Evolutionary conservation across 495 filamentous ascomycete genomes (phyloP).

Genomic region (Hypoxylon trugodes): DNA sequence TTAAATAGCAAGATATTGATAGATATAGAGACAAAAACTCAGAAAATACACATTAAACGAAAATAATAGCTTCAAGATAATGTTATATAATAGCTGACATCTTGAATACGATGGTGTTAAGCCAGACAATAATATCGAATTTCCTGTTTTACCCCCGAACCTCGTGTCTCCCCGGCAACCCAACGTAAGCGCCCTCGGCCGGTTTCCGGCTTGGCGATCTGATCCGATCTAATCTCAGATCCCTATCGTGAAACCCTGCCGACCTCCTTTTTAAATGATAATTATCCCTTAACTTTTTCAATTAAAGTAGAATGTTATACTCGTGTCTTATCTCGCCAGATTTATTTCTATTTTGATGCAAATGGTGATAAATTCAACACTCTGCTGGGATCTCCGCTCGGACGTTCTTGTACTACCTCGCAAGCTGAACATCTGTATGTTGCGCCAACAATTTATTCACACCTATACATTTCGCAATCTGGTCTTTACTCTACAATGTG

Average conservation of each 20-base stretch:
- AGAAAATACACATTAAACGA: background rate
- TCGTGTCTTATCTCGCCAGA: too few relatives aligned
- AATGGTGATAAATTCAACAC: too few relatives aligned
- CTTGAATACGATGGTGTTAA: conserved; percentile 5
- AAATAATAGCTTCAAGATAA: conserved; percentile 3
- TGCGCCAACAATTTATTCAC: too few relatives aligned
- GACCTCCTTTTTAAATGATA: background rate
- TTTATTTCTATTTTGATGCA: too few relatives aligned
- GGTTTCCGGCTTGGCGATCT: conserved; percentile 38
- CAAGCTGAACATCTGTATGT: too few relatives aligned
- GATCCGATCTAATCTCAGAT: conserved; percentile 30
- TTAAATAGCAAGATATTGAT: conserved; percentile 7
- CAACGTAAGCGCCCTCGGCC: conserved; percentile 9
- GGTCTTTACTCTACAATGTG: too few relatives aligned
- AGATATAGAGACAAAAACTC: conserved; percentile 13
- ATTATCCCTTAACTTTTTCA: too few relatives aligned
- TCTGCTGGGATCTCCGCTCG: too few relatives aligned
- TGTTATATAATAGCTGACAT: conserved; percentile 8
- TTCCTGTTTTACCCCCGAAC: conserved; percentile 30
- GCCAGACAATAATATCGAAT: conserved; percentile 10
- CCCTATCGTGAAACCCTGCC: conserved; percentile 13
- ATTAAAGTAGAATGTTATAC: too few relatives aligned
- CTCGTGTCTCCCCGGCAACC: conserved; percentile 36
- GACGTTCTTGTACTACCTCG: too few relatives aligned
- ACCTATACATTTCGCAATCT: too few relatives aligned